Evolutionary conservation across 2,329 filamentous ascomycete genomes (phyloP), one percentile per base, ranked within the genome.

Genomic region (Penicillium sp.): DNA sequence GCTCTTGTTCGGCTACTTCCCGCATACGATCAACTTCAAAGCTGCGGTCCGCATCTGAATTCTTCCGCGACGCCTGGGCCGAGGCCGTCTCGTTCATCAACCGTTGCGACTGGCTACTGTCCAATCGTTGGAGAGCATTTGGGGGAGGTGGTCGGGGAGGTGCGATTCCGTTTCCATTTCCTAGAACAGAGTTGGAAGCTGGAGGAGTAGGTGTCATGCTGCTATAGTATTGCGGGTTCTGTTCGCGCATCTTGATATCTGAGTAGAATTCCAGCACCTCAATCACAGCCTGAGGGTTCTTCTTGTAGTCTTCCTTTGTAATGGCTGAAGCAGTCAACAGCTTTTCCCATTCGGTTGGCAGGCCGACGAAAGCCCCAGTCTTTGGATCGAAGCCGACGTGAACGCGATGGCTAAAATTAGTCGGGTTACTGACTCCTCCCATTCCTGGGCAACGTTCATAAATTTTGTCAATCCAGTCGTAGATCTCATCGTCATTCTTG

Each of bases 391-490:
- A 99, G 59, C 94, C 94, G 63, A 99, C 94, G 71, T 99, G 94
- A 23, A 99, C 92, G 47, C 92, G 89, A 71, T 99, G 94, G 23
- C 89, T 91, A 77, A 99, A 99, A 78, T 97, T 97, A 63, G 94
- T 97, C 5, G 94, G 94, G 73, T 97, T 97, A 76, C 93, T 97
- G 56, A 99, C 94, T 65, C 94, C 94, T 60, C 94, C 92, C 91
- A 97, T 96, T 61, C 91, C 93, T 18, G 94, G 94, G 72, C 93
- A 97, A 62, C 93, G 88, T 65, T 93, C 91, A 71, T 97, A 97
- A 63, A 99, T 95, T 71, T 92, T 90, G 73, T 99, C 94, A 67
- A 97, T 96, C 94, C 94, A 99, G 67, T 96, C 91, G 74, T 99
- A 99, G 54, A 99, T 85, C 65, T 99, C 94, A 68, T 96, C 93